A percentile compares a stretch with the other conserved stretches of the same genome.
Conservation (phyloP, 2,329 filamentous ascomycete species). For the Cladosporium halotolerans region DNA sequence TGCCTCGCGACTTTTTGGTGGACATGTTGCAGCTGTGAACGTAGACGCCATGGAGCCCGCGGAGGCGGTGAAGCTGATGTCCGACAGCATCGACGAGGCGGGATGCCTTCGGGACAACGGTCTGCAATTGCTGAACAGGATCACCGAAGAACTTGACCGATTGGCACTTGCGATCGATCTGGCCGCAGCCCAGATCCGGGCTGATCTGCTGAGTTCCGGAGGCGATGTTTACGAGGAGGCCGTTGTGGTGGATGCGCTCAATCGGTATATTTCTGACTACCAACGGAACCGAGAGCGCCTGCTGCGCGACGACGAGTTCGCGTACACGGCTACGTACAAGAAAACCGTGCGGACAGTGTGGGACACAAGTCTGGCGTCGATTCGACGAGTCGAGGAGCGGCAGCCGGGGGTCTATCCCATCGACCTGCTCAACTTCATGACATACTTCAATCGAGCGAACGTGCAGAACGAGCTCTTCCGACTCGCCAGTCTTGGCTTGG, state of each 20-base stretch:
- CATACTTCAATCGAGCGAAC: not conserved
- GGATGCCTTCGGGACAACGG: not conserved
- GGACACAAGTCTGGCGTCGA: not conserved
- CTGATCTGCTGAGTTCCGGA: too few relatives aligned
- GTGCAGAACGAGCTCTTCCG: constrained; percentile 1
- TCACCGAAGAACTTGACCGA: not conserved
- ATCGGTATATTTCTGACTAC: not conserved
- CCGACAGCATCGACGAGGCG: not conserved
- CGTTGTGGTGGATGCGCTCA: not conserved
- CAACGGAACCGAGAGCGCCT: not conserved
- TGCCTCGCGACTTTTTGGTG: not conserved
- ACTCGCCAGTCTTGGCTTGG: not conserved
- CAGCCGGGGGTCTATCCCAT: not conserved
- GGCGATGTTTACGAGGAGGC: not conserved
- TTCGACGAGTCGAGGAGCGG: not conserved
- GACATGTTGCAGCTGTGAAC: not conserved
- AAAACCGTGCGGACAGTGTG: constrained; percentile 2
- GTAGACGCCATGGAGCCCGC: not conserved
- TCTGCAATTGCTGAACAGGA: not conserved
- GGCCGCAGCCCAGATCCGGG: not conserved
- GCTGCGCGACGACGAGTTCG: not conserved
- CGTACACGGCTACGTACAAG: not conserved
- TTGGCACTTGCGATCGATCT: not conserved
- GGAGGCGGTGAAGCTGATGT: not conserved
- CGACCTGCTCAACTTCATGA: not conserved